A percentile compares a stretch with the other conserved stretches of the same genome.
phyloP scores from a whole-genome alignment of 2,329 filamentous ascomycete genomes.

The Paradendryphiella salina region DNA sequence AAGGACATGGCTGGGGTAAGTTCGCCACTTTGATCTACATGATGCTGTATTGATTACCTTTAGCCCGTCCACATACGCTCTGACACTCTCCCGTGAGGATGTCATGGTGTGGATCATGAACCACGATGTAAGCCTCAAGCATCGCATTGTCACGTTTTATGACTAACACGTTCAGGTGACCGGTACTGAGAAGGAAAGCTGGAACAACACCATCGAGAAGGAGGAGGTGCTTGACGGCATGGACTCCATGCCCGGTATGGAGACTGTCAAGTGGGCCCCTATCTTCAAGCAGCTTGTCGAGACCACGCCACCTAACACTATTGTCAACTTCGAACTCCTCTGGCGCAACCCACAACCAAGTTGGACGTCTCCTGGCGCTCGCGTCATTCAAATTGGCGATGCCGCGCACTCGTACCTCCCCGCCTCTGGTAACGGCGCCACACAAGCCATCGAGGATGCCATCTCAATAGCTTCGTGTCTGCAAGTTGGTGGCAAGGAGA shows the following conservation, averaged over 20 bases:
- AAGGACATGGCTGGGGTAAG: constrained; percentile 50
- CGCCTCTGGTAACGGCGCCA: constrained; percentile 52
- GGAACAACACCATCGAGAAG: constrained; percentile 53
- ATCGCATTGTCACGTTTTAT: not conserved
- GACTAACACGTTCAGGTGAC: constrained; percentile 43
- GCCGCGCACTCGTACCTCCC: constrained; percentile 53
- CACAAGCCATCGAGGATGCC: constrained; percentile 54
- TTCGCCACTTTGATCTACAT: not conserved
- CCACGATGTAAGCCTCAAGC: constrained; percentile 46
- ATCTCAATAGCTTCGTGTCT: constrained; percentile 53
- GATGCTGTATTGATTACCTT: constrained; percentile 8
- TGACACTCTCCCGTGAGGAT: constrained; percentile 52
- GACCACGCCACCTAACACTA: constrained; percentile 51
- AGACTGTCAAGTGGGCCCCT: constrained; percentile 50
- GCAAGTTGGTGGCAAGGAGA: constrained; percentile 49
- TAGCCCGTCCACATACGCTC: constrained; percentile 49
- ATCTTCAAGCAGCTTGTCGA: constrained; percentile 53
- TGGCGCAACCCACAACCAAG: constrained; percentile 53
- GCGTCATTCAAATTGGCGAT: constrained; percentile 53
- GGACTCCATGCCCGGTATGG: constrained; percentile 50
- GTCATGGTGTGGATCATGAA: constrained; percentile 58
- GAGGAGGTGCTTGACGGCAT: constrained; percentile 53
- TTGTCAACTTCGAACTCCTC: constrained; percentile 55
- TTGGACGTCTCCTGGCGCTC: constrained; percentile 50
- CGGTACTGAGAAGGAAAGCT: constrained; percentile 51